Evolutionary conservation across 2,329 filamentous ascomycete genomes (phyloP).

Genomic region (Pseudogymnoascus sp.): DNA sequence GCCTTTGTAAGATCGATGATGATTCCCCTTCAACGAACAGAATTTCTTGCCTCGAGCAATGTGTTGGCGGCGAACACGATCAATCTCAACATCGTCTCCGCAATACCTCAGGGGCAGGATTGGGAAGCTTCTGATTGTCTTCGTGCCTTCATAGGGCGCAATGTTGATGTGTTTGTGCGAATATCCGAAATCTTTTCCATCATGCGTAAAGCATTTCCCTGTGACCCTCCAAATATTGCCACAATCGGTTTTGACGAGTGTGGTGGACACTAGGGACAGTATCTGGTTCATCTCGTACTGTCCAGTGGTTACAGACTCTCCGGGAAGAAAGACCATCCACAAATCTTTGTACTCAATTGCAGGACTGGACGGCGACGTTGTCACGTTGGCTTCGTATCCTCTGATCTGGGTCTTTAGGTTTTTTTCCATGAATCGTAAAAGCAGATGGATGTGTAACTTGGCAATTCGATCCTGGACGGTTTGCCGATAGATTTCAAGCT

Average conservation of each 20-base stretch:
- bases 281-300: constrained; percentile 5
- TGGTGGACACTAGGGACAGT: background rate
- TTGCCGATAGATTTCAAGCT: constrained; percentile 12
- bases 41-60: constrained; percentile 19
- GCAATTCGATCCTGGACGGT: background rate
- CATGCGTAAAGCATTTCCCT: background rate
- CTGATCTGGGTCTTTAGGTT: background rate
- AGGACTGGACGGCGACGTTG: background rate
- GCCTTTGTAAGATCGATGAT: constrained; percentile 22
- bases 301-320: constrained; percentile 3
- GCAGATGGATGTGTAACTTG: constrained; percentile 9
- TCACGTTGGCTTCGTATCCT: background rate
- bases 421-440: constrained; percentile 11
- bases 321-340: constrained; percentile 14
- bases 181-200: constrained; percentile 9
- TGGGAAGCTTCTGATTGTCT: background rate
- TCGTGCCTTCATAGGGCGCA: background rate
- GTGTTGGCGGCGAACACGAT: constrained; percentile 13
- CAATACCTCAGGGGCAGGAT: constrained; percentile 9
- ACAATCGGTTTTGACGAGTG: background rate
- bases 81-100: constrained; percentile 1
- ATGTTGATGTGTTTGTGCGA: background rate
- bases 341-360: constrained; percentile 12
- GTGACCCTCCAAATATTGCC: background rate
- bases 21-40: constrained; percentile 18